Base-by-base conservation (phyloP, 2,329 filamentous ascomycete species). In the Colletotrichum sp. region DNA sequence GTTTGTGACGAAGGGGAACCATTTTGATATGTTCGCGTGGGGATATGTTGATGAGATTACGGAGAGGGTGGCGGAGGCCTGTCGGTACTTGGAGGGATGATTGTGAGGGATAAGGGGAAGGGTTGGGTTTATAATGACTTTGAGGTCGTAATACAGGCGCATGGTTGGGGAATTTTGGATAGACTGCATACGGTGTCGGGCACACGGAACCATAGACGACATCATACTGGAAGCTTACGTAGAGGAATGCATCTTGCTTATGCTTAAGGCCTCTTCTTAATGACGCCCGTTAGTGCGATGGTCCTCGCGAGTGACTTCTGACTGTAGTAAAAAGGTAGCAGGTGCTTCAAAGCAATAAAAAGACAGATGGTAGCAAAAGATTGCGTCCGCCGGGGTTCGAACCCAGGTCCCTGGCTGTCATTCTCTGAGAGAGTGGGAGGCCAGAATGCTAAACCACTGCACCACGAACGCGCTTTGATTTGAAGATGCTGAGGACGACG, bases 1-100 rank as follows among this genome's bases (percentile, higher is more conserved):
- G 2, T 75, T 90, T n/a, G 86, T 89, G 13, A 83, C 91, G 3
- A 84, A 89, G 1, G 89, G 90, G 0, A 85, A 91, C 72, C 90
- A 92, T 77, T 92, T 88, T 76, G 85, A 85, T 69, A 81, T 90
- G 52, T 90, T 90, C 78, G 80, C 80, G 3, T 80, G 79, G 43
- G 78, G 79, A 0, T 76, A 81, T 6, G 71, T 84, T 18, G 80
- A 81, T 1, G 72, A 68, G 0, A 79, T 82, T 3, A 83, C 81
- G 2, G 76, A 74, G 30, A 79, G 75, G 66, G 68, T 85, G 30
- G 80, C 60, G 26, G 67, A 69, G 26, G 84, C 82, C 0, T 85
- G 83, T 67, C 32, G 34, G 14, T 48, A 52, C 8, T 8, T 75
- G 64, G 70, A 75, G 57, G 65, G 21, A 10, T 30, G n/a, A 13